Conservation (phyloP, 192 early-diverging fungal genomes). For the Entomortierella parvispora region DNA sequence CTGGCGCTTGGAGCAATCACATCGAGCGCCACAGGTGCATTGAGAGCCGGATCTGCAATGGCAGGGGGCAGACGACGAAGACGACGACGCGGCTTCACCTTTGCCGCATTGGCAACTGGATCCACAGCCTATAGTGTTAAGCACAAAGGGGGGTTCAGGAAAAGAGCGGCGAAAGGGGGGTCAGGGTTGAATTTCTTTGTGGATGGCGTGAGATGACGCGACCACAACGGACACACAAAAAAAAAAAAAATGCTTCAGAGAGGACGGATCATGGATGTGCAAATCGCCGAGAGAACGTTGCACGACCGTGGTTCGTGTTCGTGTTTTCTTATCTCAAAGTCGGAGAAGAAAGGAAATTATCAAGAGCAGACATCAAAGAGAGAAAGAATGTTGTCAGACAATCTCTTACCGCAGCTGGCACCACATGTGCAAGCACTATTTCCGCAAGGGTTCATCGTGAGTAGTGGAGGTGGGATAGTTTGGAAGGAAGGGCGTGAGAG, state of each 20-base stretch:
- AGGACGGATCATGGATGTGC: too few species aligned
- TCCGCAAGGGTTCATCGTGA: constrained; percentile 27
- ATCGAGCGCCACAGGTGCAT: neutral
- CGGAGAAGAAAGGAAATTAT: too few species aligned
- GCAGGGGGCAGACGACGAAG: neutral
- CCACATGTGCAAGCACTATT: constrained; percentile 44
- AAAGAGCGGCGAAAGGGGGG: neutral
- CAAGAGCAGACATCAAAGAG: too few species aligned
- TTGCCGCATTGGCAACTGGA: constrained; percentile 28
- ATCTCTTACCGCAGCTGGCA: constrained; percentile 24
- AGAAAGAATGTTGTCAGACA: neutral
- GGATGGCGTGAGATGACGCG: constrained; percentile 39
- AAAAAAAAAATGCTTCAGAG: neutral
- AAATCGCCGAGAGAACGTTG: too few species aligned
- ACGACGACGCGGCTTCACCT: neutral
- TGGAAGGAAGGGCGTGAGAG: neutral
- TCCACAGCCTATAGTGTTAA: constrained; percentile 15
- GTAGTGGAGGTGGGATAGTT: neutral
- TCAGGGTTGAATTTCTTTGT: neutral
- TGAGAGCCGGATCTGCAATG: neutral
- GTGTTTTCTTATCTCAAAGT: too few species aligned
- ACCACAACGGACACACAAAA: neutral
- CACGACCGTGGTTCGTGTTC: too few species aligned
- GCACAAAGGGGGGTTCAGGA: neutral
- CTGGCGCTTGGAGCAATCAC: neutral